Evolutionary conservation across 345 rosid genomes (phyloP).

Genomic region (Zanthoxylum bungeanum): DNA sequence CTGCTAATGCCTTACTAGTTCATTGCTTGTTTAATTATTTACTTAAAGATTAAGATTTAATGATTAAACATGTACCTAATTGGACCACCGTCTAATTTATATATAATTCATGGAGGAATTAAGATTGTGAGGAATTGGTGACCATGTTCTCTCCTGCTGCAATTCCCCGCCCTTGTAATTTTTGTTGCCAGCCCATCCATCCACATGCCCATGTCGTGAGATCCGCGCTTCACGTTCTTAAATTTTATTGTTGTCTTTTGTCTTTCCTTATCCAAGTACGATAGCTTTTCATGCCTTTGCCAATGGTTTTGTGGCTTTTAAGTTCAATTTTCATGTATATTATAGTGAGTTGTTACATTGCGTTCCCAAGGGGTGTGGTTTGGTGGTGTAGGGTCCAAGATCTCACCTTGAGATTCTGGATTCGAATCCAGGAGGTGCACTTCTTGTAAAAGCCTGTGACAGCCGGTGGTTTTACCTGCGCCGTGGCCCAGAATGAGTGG

Average conservation of each 20-base stretch:
- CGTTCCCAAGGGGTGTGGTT: too few species aligned
- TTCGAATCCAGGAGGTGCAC: too few species aligned
- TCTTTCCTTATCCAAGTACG: slow-evolving; percentile 4
- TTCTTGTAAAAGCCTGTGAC: too few species aligned
- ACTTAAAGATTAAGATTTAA: not conserved
- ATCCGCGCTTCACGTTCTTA: slow-evolving; percentile 41
- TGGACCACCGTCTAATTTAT: not conserved
- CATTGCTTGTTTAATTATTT: not conserved
- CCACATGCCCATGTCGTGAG: slow-evolving; percentile 47
- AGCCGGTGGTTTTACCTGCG: too few species aligned
- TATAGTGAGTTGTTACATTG: not conserved
- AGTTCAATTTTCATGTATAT: not conserved
- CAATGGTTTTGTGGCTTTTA: not conserved
- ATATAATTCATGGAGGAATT: not conserved
- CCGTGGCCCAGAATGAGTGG: too few species aligned
- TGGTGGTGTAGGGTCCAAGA: too few species aligned
- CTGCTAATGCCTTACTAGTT: too few species aligned
- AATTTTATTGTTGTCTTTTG: slow-evolving; percentile 13
- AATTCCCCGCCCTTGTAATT: slow-evolving; percentile 15
- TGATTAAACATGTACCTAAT: not conserved
- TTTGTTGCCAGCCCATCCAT: slow-evolving; percentile 21
- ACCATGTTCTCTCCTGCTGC: slow-evolving; percentile 21
- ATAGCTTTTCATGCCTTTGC: slow-evolving; percentile 3
- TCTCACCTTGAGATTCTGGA: too few species aligned
- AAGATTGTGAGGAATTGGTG: slow-evolving; percentile 11